Evolutionary conservation across 768 basidiomycete genomes (phyloP).

Genomic region (Pseudohyphozyma bogoriensis): DNA sequence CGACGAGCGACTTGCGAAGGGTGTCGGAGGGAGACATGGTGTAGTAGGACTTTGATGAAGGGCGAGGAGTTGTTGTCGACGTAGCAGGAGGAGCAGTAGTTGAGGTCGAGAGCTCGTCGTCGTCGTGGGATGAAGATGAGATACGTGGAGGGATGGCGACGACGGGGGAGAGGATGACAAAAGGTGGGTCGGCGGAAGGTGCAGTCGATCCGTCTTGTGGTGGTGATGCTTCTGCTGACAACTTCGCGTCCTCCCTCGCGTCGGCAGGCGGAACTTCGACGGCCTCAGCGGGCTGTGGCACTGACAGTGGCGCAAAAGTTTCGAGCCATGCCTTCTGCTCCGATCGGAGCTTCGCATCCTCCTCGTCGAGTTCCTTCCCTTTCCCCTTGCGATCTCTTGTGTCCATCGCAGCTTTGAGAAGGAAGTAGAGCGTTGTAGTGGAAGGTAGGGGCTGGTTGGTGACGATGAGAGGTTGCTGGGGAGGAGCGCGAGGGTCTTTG

Average conservation of each 20-base stretch:
- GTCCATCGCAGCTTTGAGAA: neutral
- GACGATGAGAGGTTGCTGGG: neutral
- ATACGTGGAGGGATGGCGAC: neutral
- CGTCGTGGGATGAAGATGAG: neutral
- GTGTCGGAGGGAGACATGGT: neutral
- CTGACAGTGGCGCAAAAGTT: neutral
- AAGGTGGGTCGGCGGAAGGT: neutral
- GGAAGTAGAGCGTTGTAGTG: constrained; percentile 2
- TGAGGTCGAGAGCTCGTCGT: neutral
- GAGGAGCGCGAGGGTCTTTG: constrained; percentile 2
- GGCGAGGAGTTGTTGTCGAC: neutral
- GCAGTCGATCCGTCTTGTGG: neutral
- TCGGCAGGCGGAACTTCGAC: neutral
- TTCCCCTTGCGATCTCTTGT: constrained; percentile 19
- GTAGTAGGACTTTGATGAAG: neutral
- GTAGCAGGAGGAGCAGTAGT: neutral
- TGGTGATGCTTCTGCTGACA: neutral
- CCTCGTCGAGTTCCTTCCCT: constrained; percentile 14
- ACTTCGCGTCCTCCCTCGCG: neutral
- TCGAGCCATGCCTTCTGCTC: constrained; percentile 14
- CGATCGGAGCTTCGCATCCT: constrained; percentile 4
- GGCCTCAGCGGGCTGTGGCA: neutral
- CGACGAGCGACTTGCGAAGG: constrained; percentile 7
- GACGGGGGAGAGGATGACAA: neutral
- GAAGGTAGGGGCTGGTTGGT: constrained; percentile 4